phyloP scores from a whole-genome alignment of 2,329 filamentous ascomycete species.

The Colletotrichum acutatum region DNA sequence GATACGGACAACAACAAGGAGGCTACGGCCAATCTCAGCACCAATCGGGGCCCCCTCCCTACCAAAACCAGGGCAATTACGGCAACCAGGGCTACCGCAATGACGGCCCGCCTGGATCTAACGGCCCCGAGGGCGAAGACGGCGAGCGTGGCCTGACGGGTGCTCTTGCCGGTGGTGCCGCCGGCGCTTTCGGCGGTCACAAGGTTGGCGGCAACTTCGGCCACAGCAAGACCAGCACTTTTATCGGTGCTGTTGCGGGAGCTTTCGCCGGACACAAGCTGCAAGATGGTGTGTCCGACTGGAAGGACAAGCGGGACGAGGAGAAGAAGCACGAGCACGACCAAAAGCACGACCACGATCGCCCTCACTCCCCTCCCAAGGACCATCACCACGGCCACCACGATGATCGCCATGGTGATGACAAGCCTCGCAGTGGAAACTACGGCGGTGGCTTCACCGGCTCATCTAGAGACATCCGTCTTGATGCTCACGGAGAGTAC shows the following conservation, averaged over 20 bases:
- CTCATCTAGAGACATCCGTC: slow-evolving; percentile 47
- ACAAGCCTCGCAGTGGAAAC: slow-evolving; percentile 41
- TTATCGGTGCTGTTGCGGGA: slow-evolving; percentile 53
- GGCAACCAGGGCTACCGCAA: slow-evolving; percentile 27
- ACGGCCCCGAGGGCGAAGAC: slow-evolving; percentile 41
- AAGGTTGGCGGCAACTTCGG: slow-evolving; percentile 53
- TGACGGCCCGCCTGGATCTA: slow-evolving; percentile 23
- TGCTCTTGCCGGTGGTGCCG: slow-evolving; percentile 52
- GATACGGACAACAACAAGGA: slow-evolving; percentile 18
- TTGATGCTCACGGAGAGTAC: slow-evolving; percentile 48
- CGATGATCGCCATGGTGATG: slow-evolving; percentile 35
- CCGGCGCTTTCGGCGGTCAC: slow-evolving; percentile 53
- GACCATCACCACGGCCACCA: slow-evolving; percentile 34
- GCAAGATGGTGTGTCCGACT: slow-evolving; percentile 52
- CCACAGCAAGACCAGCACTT: slow-evolving; percentile 47
- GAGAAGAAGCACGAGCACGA: slow-evolving; percentile 46
- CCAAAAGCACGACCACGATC: slow-evolving; percentile 32
- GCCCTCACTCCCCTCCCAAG: slow-evolving; percentile 16
- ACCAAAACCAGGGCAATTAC: slow-evolving; percentile 25
- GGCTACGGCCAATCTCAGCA: slow-evolving; percentile 30
- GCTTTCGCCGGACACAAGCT: slow-evolving; percentile 55
- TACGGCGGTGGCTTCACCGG: slow-evolving; percentile 42
- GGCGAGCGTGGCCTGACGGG: slow-evolving; percentile 56
- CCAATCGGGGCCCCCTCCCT: slow-evolving; percentile 19
- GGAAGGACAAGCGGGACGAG: slow-evolving; percentile 52